These are phyloP conservation scores for Dryas alaskensis DNA, from an alignment of 306 rosid genomes.

Conservation along the genomic window DNA sequence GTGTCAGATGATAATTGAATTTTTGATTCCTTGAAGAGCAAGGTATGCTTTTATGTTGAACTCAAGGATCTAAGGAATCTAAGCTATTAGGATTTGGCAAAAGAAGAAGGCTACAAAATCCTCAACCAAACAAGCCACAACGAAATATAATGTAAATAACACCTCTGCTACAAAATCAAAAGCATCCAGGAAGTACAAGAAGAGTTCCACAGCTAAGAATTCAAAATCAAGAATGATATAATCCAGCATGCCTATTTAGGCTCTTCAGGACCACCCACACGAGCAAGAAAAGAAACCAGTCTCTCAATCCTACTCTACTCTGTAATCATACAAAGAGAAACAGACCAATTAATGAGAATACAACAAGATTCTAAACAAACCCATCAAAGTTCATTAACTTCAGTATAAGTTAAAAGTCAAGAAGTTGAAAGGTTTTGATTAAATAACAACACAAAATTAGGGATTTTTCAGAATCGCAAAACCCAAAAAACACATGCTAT, in stretches of 20 bases:
- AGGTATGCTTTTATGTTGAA: not conserved
- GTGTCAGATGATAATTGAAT: not conserved
- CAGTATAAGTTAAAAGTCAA: not conserved
- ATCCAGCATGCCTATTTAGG: slow-evolving; percentile 28
- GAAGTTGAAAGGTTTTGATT: not conserved
- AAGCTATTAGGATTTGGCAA: slow-evolving; percentile 31
- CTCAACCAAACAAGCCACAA: slow-evolving; percentile 33
- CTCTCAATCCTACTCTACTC: not conserved
- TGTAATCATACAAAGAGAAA: slow-evolving; percentile 23
- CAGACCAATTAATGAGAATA: slow-evolving; percentile 13
- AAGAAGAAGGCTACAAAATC: slow-evolving; percentile 30
- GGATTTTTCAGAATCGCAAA: not conserved
- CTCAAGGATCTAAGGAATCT: not conserved
- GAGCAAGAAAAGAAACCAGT: slow-evolving; percentile 1
- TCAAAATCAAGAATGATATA: slow-evolving; percentile 32
- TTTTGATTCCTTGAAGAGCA: no score
- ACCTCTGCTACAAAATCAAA: slow-evolving; percentile 37
- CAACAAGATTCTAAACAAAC: not conserved
- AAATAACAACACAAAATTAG: not conserved
- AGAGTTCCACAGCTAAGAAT: slow-evolving; percentile 34
- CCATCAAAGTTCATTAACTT: not conserved
- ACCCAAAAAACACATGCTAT: not conserved
- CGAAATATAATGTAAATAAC: slow-evolving; percentile 31
- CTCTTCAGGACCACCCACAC: slow-evolving; percentile 18
- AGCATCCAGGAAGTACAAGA: slow-evolving; percentile 38